phyloP scores from a whole-genome alignment of 2,329 filamentous ascomycete species.

The Fusarium longipes region DNA sequence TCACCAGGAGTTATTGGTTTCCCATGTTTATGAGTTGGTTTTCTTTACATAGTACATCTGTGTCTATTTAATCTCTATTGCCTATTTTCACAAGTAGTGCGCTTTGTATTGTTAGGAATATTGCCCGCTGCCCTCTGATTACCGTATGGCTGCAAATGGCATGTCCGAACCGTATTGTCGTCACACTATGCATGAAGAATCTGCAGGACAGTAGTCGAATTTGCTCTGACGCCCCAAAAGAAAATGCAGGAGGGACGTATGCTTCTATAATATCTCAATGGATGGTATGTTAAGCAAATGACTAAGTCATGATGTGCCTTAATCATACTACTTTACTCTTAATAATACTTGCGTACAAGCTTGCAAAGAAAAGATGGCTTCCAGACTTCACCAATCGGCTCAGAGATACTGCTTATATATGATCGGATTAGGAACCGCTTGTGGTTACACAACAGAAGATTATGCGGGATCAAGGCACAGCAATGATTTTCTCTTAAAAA shows the following conservation, averaged over 20 bases:
- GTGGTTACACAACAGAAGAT: not conserved
- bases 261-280: not conserved
- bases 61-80: too few species aligned
- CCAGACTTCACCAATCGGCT: not conserved
- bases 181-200: not conserved
- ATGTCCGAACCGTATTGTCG: not conserved
- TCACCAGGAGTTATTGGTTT: not conserved
- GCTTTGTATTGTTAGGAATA: too few species aligned
- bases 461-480: constrained; percentile 4
- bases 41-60: too few species aligned
- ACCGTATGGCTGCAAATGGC: not conserved
- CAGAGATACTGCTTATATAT: not conserved
- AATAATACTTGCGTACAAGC: not conserved
- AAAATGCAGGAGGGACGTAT: not conserved
- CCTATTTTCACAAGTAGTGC: too few species aligned
- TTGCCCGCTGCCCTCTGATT: too few species aligned
- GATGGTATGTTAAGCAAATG: not conserved
- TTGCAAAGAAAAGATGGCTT: not conserved
- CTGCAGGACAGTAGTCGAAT: not conserved
- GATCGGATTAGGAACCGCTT: not conserved
- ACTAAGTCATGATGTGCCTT: not conserved
- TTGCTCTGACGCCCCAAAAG: not conserved
- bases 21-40: too few species aligned
- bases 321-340: not conserved
- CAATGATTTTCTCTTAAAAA: not conserved